Conservation (phyloP, 805 yeast genomes). For the Saccharomycopsis capsularis region DNA sequence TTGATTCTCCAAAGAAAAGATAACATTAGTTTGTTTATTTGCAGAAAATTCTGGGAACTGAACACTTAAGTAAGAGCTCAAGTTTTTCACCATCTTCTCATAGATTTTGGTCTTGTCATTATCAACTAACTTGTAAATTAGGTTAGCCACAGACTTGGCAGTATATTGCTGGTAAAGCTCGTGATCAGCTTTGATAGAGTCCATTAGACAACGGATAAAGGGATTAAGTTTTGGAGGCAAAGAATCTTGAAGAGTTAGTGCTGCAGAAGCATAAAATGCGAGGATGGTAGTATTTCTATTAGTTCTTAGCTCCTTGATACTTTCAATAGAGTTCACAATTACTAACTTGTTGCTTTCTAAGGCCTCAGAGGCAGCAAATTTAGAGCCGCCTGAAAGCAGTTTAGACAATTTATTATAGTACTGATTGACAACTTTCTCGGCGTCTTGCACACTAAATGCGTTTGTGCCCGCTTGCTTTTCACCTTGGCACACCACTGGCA, state of each 20-base stretch:
- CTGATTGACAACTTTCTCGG: constrained; percentile 59
- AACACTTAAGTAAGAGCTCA: constrained; percentile 90
- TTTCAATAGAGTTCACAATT: constrained; percentile 57
- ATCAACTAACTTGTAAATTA: constrained; percentile 52
- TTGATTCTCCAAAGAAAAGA: constrained; percentile 19
- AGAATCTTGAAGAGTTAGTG: constrained; percentile 46
- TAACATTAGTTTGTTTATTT: constrained; percentile 35
- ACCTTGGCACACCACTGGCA: constrained; percentile 89
- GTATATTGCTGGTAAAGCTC: constrained; percentile 61
- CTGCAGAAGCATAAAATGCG: constrained; percentile 73
- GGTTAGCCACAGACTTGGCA: constrained; percentile 57
- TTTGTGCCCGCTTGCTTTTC: constrained; percentile 91
- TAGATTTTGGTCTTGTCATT: constrained; percentile 65
- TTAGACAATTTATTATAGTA: constrained; percentile 60
- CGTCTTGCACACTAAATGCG: constrained; percentile 77
- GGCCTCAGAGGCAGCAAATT: constrained; percentile 63
- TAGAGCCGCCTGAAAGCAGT: constrained; percentile 57
- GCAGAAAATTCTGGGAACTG: constrained; percentile 90
- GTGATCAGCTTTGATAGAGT: constrained; percentile 74
- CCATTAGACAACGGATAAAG: constrained; percentile 85
- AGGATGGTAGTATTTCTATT: constrained; percentile 54
- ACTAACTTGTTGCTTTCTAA: constrained; percentile 74
- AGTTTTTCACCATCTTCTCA: constrained; percentile 81
- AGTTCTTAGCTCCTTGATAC: constrained; percentile 48
- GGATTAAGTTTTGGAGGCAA: constrained; percentile 89